These are phyloP conservation scores for Beauveria rudraprayagi DNA, from an alignment of 2,329 filamentous ascomycete genomes.

Conservation along the genomic window DNA sequence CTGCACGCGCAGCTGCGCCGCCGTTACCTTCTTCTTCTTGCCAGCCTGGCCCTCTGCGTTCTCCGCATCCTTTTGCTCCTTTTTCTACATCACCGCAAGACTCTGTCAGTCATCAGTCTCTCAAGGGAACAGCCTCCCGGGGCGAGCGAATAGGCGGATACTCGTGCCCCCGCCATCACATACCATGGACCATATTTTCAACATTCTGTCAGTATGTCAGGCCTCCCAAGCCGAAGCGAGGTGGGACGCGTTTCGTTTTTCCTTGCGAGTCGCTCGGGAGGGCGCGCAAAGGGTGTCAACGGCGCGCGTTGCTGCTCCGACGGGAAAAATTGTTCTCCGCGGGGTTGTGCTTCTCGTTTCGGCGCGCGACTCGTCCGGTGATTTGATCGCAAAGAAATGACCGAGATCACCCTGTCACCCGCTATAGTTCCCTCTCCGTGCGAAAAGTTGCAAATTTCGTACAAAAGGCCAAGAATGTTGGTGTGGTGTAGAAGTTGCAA, in stretches of 20 bases:
- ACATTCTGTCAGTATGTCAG: slow-evolving; percentile 53
- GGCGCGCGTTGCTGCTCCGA: not conserved
- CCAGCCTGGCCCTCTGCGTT: slow-evolving; percentile 66
- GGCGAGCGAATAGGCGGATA: not conserved
- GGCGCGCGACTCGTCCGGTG: not conserved
- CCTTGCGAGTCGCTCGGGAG: not conserved
- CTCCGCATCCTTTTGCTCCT: slow-evolving; percentile 92
- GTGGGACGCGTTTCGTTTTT: not conserved
- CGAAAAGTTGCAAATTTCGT: not conserved
- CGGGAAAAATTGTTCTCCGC: not conserved
- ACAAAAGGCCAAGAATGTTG: not conserved
- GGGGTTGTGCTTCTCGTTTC: not conserved
- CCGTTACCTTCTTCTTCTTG: slow-evolving; percentile 98
- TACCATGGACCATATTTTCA: slow-evolving; percentile 99
- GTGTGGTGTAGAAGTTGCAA: not conserved
- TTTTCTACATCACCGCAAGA: slow-evolving; percentile 55
- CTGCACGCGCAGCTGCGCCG: slow-evolving; percentile 89
- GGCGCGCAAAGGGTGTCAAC: not conserved
- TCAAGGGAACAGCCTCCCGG: not conserved
- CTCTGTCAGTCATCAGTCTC: slow-evolving; percentile 17
- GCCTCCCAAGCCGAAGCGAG: slow-evolving; percentile 14
- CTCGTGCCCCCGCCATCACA: not conserved
- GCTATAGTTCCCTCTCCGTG: not conserved
- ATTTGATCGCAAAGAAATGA: not conserved
- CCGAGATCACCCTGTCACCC: not conserved